Base-by-base conservation (phyloP, 2,329 filamentous ascomycete species). In the Chrysoporthe deuterocubensis region DNA sequence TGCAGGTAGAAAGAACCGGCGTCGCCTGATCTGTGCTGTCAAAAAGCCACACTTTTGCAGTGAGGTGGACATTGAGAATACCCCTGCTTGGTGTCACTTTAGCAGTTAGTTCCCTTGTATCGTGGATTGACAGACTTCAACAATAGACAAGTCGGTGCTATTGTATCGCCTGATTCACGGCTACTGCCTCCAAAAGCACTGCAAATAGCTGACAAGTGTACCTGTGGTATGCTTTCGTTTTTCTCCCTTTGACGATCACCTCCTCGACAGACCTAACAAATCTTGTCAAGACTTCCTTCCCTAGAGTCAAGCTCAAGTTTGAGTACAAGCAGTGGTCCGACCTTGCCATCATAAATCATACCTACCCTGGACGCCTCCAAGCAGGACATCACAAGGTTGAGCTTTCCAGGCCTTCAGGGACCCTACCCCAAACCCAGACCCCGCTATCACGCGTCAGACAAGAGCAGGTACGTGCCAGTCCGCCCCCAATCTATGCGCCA, bases 401-500 rank as follows among this genome's bases (percentile, higher is more conserved):
- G 61, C 66, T 65, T 65, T 46, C 59, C 26, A 9, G 9, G 18
- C 26, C 40, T 46, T 57, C 26, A 44, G 42, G 37, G 26, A 43
- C 16, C 59, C 43, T 26, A 34, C 34, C 43, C 59, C 59, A 18
- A 32, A 44, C 3, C 42, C 14, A 21, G 14, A 34, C 21, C 59
- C 42, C 43, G 14, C 52, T 21, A 44, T 9, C 21, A 52, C 50
- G 61, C 46, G 62, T 44, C 58, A 13, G 44, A 32, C 40, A 44
- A 40, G 58, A 68, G 48, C 58, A 68, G 67, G 63, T 68, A 66
- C 67, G 63, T 66, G 37, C 56, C 54, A 40, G 32, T 14, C 52
- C n/a, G 43, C 62, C 59, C 44, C 48, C 60, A 60, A 34, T 66
- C 44, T 26, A 46, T 69, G 68, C 58, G 68, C 68, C 68, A 68